These are phyloP conservation scores for Serendipita sp. DNA, from an alignment of 1,284 basidiomycete genomes.

Conservation along the genomic window DNA sequence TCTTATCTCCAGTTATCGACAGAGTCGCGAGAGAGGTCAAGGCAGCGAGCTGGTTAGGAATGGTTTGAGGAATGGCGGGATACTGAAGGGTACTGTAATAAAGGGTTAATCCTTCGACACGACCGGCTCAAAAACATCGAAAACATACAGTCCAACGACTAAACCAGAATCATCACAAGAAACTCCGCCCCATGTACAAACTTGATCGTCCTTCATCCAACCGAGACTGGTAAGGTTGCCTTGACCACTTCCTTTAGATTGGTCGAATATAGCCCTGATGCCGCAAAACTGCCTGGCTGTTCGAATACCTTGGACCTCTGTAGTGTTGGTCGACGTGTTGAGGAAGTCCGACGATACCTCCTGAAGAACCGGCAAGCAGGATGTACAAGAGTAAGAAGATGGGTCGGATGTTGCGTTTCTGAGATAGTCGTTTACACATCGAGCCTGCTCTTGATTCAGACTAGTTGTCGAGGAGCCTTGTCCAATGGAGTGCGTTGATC, in stretches of 20 bases:
- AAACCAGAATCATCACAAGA: constrained; percentile 28
- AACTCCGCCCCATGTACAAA: constrained; percentile 37
- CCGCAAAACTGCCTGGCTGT: constrained; percentile 36
- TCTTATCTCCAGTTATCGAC: constrained; percentile 29
- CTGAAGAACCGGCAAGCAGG: constrained; percentile 30
- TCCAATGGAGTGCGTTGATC: background rate
- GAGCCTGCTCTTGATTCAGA: constrained; percentile 28
- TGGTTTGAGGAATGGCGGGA: constrained; percentile 31
- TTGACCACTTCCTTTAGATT: constrained; percentile 27
- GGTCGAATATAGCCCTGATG: constrained; percentile 34
- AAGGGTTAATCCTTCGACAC: background rate
- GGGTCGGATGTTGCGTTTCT: constrained; percentile 33
- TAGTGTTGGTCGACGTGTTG: constrained; percentile 15
- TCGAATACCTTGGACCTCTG: constrained; percentile 22
- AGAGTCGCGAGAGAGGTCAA: constrained; percentile 28
- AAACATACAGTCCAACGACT: constrained; percentile 32
- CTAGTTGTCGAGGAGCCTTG: constrained; percentile 14
- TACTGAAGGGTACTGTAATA: constrained; percentile 29
- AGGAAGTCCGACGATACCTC: constrained; percentile 25
- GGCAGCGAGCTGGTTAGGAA: constrained; percentile 31
- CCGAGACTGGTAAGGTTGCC: constrained; percentile 27
- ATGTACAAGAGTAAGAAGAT: constrained; percentile 32
- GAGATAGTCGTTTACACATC: constrained; percentile 34
- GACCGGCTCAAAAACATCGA: background rate
- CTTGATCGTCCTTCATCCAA: constrained; percentile 33